phyloP scores from a whole-genome alignment of 345 rosid species.

The Eucalyptus erythrocorys region DNA sequence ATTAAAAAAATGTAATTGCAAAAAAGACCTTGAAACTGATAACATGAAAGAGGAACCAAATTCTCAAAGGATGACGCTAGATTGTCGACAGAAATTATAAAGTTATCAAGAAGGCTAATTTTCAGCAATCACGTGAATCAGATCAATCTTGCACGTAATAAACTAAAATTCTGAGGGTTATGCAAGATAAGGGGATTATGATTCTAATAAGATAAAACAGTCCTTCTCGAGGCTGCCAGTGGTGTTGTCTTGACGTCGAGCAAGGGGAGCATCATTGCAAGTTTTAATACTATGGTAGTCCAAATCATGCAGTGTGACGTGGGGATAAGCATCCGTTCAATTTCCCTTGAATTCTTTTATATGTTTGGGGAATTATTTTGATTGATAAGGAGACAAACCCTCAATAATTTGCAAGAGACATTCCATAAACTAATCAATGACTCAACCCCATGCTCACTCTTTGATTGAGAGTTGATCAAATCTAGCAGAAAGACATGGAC shows the following conservation, averaged over 20 bases:
- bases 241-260: neutral
- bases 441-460: neutral
- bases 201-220: neutral
- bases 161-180: neutral
- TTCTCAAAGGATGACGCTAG: neutral
- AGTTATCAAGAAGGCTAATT: neutral
- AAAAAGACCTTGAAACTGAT: neutral
- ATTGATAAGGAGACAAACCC: neutral
- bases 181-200: neutral
- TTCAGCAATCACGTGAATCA: neutral
- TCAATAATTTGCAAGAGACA: neutral
- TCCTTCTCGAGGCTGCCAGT: neutral
- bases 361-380: neutral
- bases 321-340: neutral
- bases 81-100: neutral
- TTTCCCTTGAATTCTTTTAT: neutral
- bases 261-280: neutral
- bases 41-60: neutral
- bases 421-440: neutral
- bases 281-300: neutral
- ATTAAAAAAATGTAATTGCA: neutral
- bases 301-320: neutral
- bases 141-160: neutral
- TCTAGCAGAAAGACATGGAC: neutral
- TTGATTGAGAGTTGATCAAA: neutral